Evolutionary conservation across 1,284 basidiomycete genomes (phyloP).

Genomic region (Moesziomyces antarcticus): DNA sequence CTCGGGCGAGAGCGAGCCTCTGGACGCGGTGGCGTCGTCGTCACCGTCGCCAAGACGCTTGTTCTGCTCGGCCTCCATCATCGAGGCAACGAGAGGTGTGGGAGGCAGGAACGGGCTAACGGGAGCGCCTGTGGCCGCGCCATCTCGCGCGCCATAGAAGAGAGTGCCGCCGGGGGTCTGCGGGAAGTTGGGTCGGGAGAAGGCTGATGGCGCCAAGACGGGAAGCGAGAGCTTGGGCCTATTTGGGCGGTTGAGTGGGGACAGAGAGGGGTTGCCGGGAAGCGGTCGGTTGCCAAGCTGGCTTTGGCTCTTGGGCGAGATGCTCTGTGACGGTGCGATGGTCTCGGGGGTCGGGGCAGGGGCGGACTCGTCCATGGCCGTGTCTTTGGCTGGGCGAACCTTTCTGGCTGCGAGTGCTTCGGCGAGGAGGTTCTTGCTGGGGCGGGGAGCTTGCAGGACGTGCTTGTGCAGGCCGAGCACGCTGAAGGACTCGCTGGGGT

Average conservation of each 20-base stretch:
- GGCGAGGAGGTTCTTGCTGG: conserved; percentile 36
- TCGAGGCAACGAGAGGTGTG: conserved; percentile 52
- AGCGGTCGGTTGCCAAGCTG: neutral
- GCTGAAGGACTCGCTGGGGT: conserved; percentile 33
- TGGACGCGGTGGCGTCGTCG: conserved; percentile 6
- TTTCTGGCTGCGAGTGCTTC: conserved; percentile 36
- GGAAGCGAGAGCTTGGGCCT: conserved; percentile 38
- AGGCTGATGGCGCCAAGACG: conserved; percentile 31
- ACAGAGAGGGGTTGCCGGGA: conserved; percentile 12
- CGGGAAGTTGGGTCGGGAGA: conserved; percentile 47
- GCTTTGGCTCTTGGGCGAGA: conserved; percentile 27
- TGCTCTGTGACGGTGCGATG: conserved; percentile 1
- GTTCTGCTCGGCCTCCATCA: conserved; percentile 47
- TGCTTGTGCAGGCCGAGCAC: conserved; percentile 35
- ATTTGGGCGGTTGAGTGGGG: conserved; percentile 35
- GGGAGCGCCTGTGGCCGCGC: conserved; percentile 55
- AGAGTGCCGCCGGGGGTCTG: conserved; percentile 57
- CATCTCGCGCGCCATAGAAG: conserved; percentile 58
- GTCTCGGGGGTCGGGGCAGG: conserved; percentile 6
- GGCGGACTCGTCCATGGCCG: neutral
- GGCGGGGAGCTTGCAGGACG: conserved; percentile 7
- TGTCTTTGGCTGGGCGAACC: conserved; percentile 7
- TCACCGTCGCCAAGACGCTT: conserved; percentile 14
- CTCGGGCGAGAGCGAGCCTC: conserved; percentile 23
- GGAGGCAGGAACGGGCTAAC: conserved; percentile 62